Base-by-base conservation (phyloP, 352 stramenopile genomes). In the Porosira glacialis region DNA sequence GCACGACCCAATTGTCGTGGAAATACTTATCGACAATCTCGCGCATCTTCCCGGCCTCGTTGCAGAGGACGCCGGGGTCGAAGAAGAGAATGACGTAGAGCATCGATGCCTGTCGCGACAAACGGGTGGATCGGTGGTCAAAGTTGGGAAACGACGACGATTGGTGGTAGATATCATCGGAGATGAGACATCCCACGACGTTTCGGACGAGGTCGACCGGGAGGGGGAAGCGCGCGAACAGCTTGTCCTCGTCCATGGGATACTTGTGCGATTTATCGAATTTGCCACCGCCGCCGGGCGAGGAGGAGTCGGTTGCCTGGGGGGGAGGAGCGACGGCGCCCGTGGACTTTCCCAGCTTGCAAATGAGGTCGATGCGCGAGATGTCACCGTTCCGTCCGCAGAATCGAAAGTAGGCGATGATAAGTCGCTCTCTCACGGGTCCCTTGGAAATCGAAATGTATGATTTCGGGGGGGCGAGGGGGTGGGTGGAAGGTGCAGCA, bases 21-120 rank as follows among this genome's bases (percentile, higher is more conserved):
- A 98, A 98, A 70, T 96, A 93, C 21, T 93, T 92, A 79, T 98
- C 94, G 2, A 97, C 94, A 57, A 97, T 95, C 77, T 97, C 93
- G 39, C 94, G 90, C 90, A 98, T 95, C 52, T 82, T 96, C 39
- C 89, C 84, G 45, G 93, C 91, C 30, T 97, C 93, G 59, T 95
- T 89, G 19, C 73, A 58, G 15, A 97, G 57, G 58, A 95, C 94
- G 26, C 94, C 87, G 0, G 94, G 92, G 8, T 92, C 90, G 59
- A 98, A 97, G 77, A 94, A 97, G 28, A 98, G 64, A 48, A 97
- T 94, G 21, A 97, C 93, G 73, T 97, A 97, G 1, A 98, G 83
- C 91, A 97, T 96, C 15, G 90, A 95, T 19, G 94, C 94, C 61
- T 98, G 94, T 1, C 66, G 78, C 19, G 93, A 91, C 6, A 98